A percentile compares a stretch with the other conserved stretches of the same genome.
Evolutionary conservation across 352 stramenopile genomes (phyloP).

Genomic region (Globisporangium cylindrosporum): DNA sequence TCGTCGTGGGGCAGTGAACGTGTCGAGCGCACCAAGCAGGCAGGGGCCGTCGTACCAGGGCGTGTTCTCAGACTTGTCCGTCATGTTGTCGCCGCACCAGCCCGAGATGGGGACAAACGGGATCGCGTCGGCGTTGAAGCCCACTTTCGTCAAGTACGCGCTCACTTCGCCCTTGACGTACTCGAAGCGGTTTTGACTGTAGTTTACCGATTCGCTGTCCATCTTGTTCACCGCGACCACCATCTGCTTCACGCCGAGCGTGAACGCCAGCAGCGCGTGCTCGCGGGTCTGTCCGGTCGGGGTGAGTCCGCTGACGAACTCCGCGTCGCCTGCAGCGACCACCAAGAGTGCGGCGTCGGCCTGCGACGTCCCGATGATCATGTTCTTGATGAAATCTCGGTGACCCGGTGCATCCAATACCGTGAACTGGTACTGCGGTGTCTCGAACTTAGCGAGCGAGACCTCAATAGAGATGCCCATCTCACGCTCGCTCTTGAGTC

Average conservation of each 20-base stretch:
- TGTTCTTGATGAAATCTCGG: slow-evolving; percentile 99
- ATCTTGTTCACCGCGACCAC: slow-evolving; percentile 99
- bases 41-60: slow-evolving; percentile 95
- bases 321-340: slow-evolving; percentile 88
- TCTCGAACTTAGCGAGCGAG: slow-evolving; percentile 97
- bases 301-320: slow-evolving; percentile 95
- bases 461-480: slow-evolving; percentile 98
- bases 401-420: slow-evolving; percentile 98
- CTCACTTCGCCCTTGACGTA: slow-evolving; percentile 93
- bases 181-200: slow-evolving; percentile 92
- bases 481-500: slow-evolving; percentile 97
- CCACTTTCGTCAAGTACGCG: slow-evolving; percentile 94
- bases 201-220: slow-evolving; percentile 94
- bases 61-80: slow-evolving; percentile 93
- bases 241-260: slow-evolving; percentile 97
- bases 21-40: slow-evolving; percentile 93
- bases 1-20: slow-evolving; percentile 89
- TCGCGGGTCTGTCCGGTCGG: slow-evolving; percentile 96
- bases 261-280: slow-evolving; percentile 95
- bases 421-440: slow-evolving; percentile 95
- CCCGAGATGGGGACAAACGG: slow-evolving; percentile 96
- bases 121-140: slow-evolving; percentile 95
- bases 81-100: slow-evolving; percentile 97
- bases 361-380: slow-evolving; percentile 98
- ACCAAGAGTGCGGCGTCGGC: slow-evolving; percentile 97